Evolutionary conservation across 2,329 filamentous ascomycete genomes (phyloP), one percentile per base, ranked within the genome.

Genomic region (Penicillium janthinellum): DNA sequence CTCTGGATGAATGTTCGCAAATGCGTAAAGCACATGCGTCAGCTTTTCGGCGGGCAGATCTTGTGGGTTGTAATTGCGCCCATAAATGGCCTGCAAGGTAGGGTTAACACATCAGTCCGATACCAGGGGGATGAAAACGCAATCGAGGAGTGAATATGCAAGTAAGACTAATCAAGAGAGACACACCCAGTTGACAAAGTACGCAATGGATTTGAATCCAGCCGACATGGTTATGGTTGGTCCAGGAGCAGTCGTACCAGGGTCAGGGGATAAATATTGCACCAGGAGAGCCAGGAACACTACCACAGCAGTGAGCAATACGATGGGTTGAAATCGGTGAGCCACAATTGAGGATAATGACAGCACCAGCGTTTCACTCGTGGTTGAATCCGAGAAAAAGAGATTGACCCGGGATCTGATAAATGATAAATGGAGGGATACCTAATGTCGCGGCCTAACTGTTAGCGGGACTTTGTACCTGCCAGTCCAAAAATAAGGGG

Each of bases 11-110:
- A 96, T 86, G 73, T 97, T 96, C 71, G 91, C 94, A 77, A 98
- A 98, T 15, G 93, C 84, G 70, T 97, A 97, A 15, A 97, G 86
- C 4, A 98, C 78, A 71, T 98, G 94, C 0, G 93, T 98, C 44
- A 97, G 84, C 57, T 91, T 89, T 56, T 92, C 85, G 3, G 84
- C 87, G 0, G 91, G 90, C 5, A 98, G 84, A 72, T 96, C 87
- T 71, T 96, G 90, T 0, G 93, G 92, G n/a, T 88, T 84, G 73
- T 95, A 90, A 69, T 94, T 89, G 57, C 93, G 87, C 41, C 82
- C 91, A 75, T 97, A 97, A 67, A 96, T 94, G 64, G 90, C 91
- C 91, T 82, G 38, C 11, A 34, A 35, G 0, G 48, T 34, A 22
- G 31, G n/a, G 57, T 62, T 37, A 57, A 47, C 22, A 39, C 22